phyloP scores from a whole-genome alignment of 2,329 filamentous ascomycete species.

The Epichloe elymi region DNA sequence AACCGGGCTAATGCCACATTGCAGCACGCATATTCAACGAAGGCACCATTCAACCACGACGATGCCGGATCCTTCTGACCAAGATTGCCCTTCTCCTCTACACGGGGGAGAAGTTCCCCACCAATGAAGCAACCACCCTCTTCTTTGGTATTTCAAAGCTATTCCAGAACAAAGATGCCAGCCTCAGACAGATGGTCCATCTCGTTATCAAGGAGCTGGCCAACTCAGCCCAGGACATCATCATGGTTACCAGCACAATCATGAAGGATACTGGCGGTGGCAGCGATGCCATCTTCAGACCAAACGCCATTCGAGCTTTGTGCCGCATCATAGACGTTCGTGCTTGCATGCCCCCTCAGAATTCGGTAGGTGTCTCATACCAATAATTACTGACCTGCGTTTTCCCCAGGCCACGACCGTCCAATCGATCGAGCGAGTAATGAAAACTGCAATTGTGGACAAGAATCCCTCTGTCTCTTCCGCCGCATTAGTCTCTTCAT shows the following conservation, averaged over 20 bases:
- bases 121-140: conserved; percentile 91
- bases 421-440: conserved; percentile 92
- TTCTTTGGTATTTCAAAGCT: conserved; percentile 99
- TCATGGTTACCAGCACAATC: conserved; percentile 98
- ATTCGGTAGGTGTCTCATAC: background rate
- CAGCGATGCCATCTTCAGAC: conserved; percentile 84
- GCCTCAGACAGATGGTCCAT: conserved; percentile 96
- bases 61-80: conserved; percentile 93
- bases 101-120: conserved; percentile 96
- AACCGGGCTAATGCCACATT: conserved; percentile 4
- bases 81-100: conserved; percentile 95
- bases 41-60: conserved; percentile 89
- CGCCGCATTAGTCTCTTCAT: conserved; percentile 89
- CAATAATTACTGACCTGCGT: background rate
- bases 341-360: conserved; percentile 6
- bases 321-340: conserved; percentile 93
- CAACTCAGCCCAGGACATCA: conserved; percentile 91
- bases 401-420: conserved; percentile 67
- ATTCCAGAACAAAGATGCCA: conserved; percentile 99
- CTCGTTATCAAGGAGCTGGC: conserved; percentile 96
- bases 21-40: conserved; percentile 93
- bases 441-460: conserved; percentile 99
- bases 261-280: conserved; percentile 98
- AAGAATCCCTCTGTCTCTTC: conserved; percentile 97
- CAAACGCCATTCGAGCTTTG: conserved; percentile 89